Base-by-base conservation (phyloP, 2,329 filamentous ascomycete genomes). In the Ascosphaera apis region DNA sequence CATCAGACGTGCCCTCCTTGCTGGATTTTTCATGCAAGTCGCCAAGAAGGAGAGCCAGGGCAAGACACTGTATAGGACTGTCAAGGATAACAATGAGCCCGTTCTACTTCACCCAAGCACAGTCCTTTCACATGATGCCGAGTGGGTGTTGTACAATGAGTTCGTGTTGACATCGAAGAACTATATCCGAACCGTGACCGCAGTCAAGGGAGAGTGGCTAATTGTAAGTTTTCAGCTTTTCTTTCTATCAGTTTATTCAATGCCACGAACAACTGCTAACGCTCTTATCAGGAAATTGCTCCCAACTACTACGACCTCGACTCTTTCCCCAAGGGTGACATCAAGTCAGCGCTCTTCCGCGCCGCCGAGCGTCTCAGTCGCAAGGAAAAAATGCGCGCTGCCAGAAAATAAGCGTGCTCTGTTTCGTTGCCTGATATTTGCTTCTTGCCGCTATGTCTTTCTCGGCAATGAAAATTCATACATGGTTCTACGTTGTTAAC, bases 11-110 rank as follows among this genome's bases (percentile, higher is more conserved):
- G 86, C 88, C 6, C 67, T 98, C 11, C 76, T 93, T 9, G 70
- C 84, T 1, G 88, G 91, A 23, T 98, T 98, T 67, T 98, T 98
- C 66, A 98, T 98, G 88, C 88, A 98, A 55, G 81, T 95, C 15
- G 91, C 88, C 40, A 93, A 91, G 72, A 82, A 78, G 52, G 83
- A 95, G 50, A 72, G 70, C 36, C 75, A 70, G 19, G 79, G 80
- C 50, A 95, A 95, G 65, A 57, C 45, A 41, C 71, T 80, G 31
- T 98, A 98, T 60, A 73, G 76, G 43, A 98, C 88, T 1, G 76
- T 98, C 53, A 98, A 95, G 63, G 91, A 98, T 51, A 45, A 45
- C 39, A 79, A 93, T 49, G 86, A 95, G 59, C 77, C 71, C 33
- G 88, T 98, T 33, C 66, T 93, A 47, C 67, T 98, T 40, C 88